These are phyloP conservation scores for Blastomyces silverae DNA, from an alignment of 2,329 filamentous ascomycete species.

Conservation along the genomic window DNA sequence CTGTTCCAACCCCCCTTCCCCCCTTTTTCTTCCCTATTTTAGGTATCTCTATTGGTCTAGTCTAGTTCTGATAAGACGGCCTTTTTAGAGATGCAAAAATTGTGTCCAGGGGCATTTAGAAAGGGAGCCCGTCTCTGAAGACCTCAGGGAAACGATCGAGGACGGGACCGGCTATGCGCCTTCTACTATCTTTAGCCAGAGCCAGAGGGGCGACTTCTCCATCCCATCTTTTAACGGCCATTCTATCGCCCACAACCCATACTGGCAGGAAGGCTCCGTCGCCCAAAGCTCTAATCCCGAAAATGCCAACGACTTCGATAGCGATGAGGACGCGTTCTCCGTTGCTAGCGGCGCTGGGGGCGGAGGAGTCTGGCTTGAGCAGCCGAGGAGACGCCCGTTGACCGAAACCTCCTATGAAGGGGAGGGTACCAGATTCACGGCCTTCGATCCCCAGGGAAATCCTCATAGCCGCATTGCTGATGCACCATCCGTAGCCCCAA, in stretches of 20 bases:
- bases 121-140: slow-evolving; percentile 31
- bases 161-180: slow-evolving; percentile 16
- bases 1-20: slow-evolving; percentile 3
- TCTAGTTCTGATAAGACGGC: background rate
- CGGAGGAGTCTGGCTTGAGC: slow-evolving; percentile 22
- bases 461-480: slow-evolving; percentile 19
- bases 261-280: background rate
- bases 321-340: slow-evolving; percentile 21
- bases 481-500: slow-evolving; percentile 14
- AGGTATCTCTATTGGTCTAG: background rate
- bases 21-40: background rate
- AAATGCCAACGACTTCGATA: slow-evolving; percentile 4
- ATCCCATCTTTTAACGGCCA: slow-evolving; percentile 12
- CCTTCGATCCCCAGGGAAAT: slow-evolving; percentile 23
- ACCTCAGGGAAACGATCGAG: slow-evolving; percentile 25
- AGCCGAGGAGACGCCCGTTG: slow-evolving; percentile 9
- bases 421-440: slow-evolving; percentile 21
- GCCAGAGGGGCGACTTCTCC: slow-evolving; percentile 11
- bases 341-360: slow-evolving; percentile 12
- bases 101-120: slow-evolving; percentile 35
- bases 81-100: slow-evolving; percentile 37
- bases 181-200: slow-evolving; percentile 13
- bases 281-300: background rate
- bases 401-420: slow-evolving; percentile 11
- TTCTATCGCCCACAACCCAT: slow-evolving; percentile 5